Evolutionary conservation across 2,329 filamentous ascomycete genomes (phyloP), one percentile per base, ranked within the genome.

Genomic region (Rhinocladiella similis): DNA sequence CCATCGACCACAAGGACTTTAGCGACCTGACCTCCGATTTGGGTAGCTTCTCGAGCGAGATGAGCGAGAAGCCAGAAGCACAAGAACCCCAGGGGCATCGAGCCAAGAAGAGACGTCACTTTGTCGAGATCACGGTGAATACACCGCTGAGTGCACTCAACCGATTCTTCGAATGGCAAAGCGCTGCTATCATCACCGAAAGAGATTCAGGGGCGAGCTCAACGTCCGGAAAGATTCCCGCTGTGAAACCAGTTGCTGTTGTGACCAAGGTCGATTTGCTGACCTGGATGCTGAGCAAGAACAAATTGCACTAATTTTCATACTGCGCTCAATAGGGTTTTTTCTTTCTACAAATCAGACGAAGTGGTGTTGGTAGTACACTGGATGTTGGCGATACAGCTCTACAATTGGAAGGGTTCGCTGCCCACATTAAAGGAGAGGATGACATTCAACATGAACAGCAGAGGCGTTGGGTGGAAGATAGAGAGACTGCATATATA

Each of bases 241-340:
- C 82, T 45, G 70, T 85, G 64, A 95, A 90, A 79, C 91, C 95
- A 1, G 80, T 94, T 48, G 94, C 91, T 6, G 85, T 99, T 7
- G 92, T 95, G 6, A 66, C 94, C 29, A 99, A 99, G 82, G 94
- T 99, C 4, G 94, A 99, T 75, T 74, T 99, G 66, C 75, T 99
- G 67, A 91, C 87, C 41, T 99, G 90, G 87, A 85, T 99, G 83
- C 85, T 97, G 36, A 90, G 87, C 74, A 80, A 82, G 63, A 77
- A 75, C 38, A 76, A 73, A 60, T 61, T 62, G 42, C 56, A 52
- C n/a, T 41, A 19, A 41, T 50, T 50, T n/a, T 9, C 9, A 49
- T 13, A 5, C 20, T 46, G 10, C 10, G 10, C 25, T 27, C 3
- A 25, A 7, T 25, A 7, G 29, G 10, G 3, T 3, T 9, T 33